Percentiles rank a stretch among this genome's conserved stretches.
These are phyloP conservation scores for Cubamyces sp. DNA, from an alignment of 768 basidiomycete genomes.

Conservation along the genomic window DNA sequence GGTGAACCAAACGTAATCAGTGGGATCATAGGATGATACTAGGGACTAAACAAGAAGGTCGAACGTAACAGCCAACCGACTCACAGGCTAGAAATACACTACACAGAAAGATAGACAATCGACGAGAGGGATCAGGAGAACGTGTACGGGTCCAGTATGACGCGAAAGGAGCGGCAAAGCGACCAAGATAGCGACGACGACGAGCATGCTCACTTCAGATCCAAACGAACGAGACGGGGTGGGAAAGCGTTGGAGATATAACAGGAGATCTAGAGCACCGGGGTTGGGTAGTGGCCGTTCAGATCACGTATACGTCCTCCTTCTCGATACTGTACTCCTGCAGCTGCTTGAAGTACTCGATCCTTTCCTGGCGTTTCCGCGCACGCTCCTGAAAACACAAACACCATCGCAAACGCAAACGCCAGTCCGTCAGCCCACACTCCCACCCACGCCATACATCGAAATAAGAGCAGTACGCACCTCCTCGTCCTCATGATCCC, in stretches of 20 bases:
- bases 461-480: slow-evolving; percentile 14
- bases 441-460: not conserved
- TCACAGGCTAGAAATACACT: no score
- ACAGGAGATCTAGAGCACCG: no score
- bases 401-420: no score
- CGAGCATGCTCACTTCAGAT: not conserved
- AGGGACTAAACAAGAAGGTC: no score
- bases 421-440: not conserved
- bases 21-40: no score
- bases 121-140: no score
- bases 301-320: slow-evolving; percentile 46
- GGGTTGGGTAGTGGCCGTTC: no score
- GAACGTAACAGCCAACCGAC: no score
- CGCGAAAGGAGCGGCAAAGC: not conserved
- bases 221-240: not conserved
- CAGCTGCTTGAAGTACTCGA: slow-evolving; percentile 34
- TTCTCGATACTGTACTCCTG: slow-evolving; percentile 34
- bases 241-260: no score
- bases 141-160: no score
- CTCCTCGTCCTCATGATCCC: slow-evolving; percentile 30
- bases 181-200: not conserved
- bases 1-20: no score
- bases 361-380: slow-evolving; percentile 29
- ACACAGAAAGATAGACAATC: no score
- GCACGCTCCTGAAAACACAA: slow-evolving; percentile 32